These are phyloP conservation scores for Ogataea neopini DNA, from an alignment of 805 yeast genomes.

Conservation along the genomic window DNA sequence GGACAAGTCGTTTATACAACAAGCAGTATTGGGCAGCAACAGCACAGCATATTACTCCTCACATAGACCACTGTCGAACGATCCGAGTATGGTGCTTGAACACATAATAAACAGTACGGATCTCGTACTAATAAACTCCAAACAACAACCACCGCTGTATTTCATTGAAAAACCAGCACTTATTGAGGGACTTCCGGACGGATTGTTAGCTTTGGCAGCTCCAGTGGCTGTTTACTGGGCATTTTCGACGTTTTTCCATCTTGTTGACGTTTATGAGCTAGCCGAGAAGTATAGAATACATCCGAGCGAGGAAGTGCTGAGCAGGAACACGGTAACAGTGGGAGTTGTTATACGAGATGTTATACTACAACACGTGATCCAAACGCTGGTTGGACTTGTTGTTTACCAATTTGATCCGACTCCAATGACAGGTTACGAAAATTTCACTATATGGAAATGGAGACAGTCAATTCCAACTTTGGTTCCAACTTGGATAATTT, in stretches of 20 bases:
- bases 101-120: constrained; percentile 25
- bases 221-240: constrained; percentile 88
- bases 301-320: constrained; percentile 80
- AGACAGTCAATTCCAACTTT: constrained; percentile 38
- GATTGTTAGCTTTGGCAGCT: constrained; percentile 63
- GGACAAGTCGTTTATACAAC: too few relatives aligned
- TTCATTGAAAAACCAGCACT: constrained; percentile 42
- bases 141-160: constrained; percentile 31
- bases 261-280: constrained; percentile 70
- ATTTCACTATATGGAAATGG: constrained; percentile 47
- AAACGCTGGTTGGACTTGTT: constrained; percentile 64
- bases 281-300: constrained; percentile 88
- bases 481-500: constrained; percentile 49
- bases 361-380: constrained; percentile 79
- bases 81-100: too few relatives aligned
- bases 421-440: constrained; percentile 54
- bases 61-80: too few relatives aligned
- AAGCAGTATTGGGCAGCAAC: too few relatives aligned
- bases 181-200: constrained; percentile 68
- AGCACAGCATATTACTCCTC: too few relatives aligned
- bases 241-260: constrained; percentile 69
- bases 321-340: constrained; percentile 73
- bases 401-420: constrained; percentile 58
- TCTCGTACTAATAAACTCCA: constrained; percentile 17
- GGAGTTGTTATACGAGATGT: constrained; percentile 79